Conservation (phyloP, 345 rosid genomes). For the Iberis pinnata region DNA sequence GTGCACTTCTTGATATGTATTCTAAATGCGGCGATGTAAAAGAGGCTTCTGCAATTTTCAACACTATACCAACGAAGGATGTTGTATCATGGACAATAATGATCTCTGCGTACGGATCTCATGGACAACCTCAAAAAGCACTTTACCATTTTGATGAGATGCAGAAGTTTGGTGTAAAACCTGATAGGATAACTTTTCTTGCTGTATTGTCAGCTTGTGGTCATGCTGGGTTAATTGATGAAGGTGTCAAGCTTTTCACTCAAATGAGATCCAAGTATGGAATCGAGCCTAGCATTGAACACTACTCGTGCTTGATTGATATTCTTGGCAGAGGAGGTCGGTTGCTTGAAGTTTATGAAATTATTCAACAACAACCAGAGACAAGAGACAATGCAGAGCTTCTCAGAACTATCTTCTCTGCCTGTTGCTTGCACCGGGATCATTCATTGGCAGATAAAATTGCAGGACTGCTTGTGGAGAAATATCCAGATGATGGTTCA, state of each 20-base stretch:
- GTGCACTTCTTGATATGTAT: conserved; percentile 76
- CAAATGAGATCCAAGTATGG: conserved; percentile 35
- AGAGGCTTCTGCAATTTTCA: conserved; percentile 43
- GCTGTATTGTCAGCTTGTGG: conserved; percentile 67
- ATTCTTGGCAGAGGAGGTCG: conserved; percentile 67
- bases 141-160: conserved; percentile 46
- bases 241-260: conserved; percentile 43
- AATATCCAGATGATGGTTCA: conserved; percentile 43
- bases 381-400: conserved; percentile 40
- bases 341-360: conserved; percentile 51
- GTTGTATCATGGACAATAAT: conserved; percentile 66
- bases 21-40: conserved; percentile 78
- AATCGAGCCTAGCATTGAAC: conserved; percentile 47
- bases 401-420: conserved; percentile 58
- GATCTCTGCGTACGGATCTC: conserved; percentile 68
- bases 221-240: conserved; percentile 57
- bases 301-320: conserved; percentile 70
- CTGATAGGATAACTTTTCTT: conserved; percentile 56
- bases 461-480: conserved; percentile 37
- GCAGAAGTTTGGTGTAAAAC: conserved; percentile 40
- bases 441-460: conserved; percentile 45
- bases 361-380: conserved; percentile 36
- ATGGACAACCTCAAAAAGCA: conserved; percentile 53
- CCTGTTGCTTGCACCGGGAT: conserved; percentile 46
- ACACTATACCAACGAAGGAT: conserved; percentile 44